These are phyloP conservation scores for Colletotrichum brevisporum DNA, from an alignment of 2,329 filamentous ascomycete species.

Conservation along the genomic window DNA sequence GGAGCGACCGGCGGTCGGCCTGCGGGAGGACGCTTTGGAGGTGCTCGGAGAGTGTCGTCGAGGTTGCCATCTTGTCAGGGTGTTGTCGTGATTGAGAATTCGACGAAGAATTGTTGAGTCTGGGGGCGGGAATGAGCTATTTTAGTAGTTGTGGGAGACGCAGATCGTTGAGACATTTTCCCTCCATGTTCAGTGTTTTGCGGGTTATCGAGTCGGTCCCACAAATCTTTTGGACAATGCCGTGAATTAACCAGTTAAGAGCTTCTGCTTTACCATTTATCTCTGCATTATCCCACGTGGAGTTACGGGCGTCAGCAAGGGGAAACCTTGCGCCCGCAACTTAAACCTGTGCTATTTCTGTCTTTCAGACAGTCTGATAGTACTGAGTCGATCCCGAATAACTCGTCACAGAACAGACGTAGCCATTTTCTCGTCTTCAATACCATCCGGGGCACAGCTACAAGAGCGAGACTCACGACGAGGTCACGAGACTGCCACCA, in stretches of 20 bases:
- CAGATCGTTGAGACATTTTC: constrained; percentile 37
- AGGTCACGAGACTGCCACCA: too few species aligned
- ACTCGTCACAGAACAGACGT: too few species aligned
- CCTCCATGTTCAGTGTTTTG: background rate
- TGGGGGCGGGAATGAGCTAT: constrained; percentile 27
- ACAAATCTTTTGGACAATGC: constrained; percentile 6
- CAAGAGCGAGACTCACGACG: constrained; percentile 26
- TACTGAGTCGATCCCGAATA: background rate
- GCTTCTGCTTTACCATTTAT: constrained; percentile 10
- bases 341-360: background rate
- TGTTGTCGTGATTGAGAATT: background rate
- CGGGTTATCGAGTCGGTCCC: constrained; percentile 12
- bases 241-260: constrained; percentile 25
- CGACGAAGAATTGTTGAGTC: constrained; percentile 24
- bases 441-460: constrained; percentile 27
- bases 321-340: background rate
- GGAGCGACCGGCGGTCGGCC: constrained; percentile 50
- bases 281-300: constrained; percentile 14
- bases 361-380: background rate
- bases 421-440: too few species aligned
- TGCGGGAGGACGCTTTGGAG: constrained; percentile 45
- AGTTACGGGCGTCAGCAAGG: background rate
- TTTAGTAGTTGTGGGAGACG: constrained; percentile 34
- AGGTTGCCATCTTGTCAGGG: constrained; percentile 13
- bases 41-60: constrained; percentile 27